phyloP scores from a whole-genome alignment of 148 eudicot species.

The Agrostemma githago region DNA sequence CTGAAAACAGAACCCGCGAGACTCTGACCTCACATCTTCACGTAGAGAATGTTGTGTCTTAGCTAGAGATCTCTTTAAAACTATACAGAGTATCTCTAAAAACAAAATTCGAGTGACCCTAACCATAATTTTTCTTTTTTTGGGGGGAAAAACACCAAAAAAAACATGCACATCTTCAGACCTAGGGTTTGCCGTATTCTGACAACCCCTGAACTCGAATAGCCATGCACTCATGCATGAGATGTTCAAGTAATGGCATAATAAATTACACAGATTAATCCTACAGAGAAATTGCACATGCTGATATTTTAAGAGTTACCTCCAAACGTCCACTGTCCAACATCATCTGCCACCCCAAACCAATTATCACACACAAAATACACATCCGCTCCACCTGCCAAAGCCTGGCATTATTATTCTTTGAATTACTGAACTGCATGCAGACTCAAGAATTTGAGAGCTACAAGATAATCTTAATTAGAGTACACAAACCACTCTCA shows the following conservation, averaged over 20 bases:
- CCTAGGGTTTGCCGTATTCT: neutral
- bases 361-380: constrained; percentile 57
- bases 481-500: too few relatives aligned
- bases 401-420: constrained; percentile 86
- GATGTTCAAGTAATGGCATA: neutral
- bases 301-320: constrained; percentile 35
- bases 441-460: constrained; percentile 8
- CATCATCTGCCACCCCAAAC: constrained; percentile 92
- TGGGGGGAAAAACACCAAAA: neutral
- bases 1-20: constrained; percentile 29
- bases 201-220: neutral
- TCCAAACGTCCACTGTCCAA: constrained; percentile 75
- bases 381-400: constrained; percentile 92
- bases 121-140: neutral
- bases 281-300: neutral
- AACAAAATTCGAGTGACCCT: neutral
- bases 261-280: neutral
- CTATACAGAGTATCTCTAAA: neutral
- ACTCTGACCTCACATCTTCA: neutral
- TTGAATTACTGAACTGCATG: constrained; percentile 49
- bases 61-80: neutral
- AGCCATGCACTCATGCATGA: neutral
- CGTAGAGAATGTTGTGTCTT: neutral
- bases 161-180: neutral
- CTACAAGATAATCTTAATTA: neutral